Conservation (phyloP, 2,329 filamentous ascomycete species). For the Fusarium nodosum region DNA sequence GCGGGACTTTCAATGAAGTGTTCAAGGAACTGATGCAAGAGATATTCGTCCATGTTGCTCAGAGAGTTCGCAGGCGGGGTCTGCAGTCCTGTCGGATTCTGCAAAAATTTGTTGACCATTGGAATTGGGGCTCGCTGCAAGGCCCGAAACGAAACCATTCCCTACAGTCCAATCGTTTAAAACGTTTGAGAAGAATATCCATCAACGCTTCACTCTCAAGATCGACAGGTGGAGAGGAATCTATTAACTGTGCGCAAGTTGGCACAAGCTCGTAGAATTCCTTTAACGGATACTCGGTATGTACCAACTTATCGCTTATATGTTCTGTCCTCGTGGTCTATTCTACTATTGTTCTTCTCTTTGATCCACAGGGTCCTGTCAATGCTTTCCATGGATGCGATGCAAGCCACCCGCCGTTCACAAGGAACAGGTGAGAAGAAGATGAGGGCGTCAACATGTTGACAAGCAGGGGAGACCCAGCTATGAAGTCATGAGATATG, state of each 20-base stretch:
- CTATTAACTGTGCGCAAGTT: constrained; percentile 25
- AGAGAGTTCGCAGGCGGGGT: constrained; percentile 4
- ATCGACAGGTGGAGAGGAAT: constrained; percentile 41
- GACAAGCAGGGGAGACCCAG: constrained; percentile 49
- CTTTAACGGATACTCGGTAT: constrained; percentile 9
- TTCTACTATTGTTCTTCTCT: neutral
- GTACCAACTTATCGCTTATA: constrained; percentile 11
- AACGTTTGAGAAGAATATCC: constrained; percentile 13
- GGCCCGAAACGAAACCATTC: neutral
- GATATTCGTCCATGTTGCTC: constrained; percentile 11
- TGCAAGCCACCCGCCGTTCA: constrained; percentile 15
- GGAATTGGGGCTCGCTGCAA: constrained; percentile 1
- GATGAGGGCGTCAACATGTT: constrained; percentile 12
- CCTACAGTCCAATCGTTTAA: constrained; percentile 28
- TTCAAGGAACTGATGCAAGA: constrained; percentile 23
- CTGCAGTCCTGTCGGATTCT: constrained; percentile 10
- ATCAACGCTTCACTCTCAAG: constrained; percentile 27
- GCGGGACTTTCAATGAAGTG: constrained; percentile 29
- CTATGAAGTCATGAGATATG: constrained; percentile 24
- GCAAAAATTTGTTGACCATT: constrained; percentile 2
- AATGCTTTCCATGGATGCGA: constrained; percentile 20
- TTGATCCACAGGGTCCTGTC: constrained; percentile 44
- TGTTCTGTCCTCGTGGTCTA: neutral
- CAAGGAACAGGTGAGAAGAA: constrained; percentile 19
- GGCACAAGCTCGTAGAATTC: constrained; percentile 30